phyloP scores from a whole-genome alignment of 2,329 filamentous ascomycete species.

The Pseudogymnoascus sp. region DNA sequence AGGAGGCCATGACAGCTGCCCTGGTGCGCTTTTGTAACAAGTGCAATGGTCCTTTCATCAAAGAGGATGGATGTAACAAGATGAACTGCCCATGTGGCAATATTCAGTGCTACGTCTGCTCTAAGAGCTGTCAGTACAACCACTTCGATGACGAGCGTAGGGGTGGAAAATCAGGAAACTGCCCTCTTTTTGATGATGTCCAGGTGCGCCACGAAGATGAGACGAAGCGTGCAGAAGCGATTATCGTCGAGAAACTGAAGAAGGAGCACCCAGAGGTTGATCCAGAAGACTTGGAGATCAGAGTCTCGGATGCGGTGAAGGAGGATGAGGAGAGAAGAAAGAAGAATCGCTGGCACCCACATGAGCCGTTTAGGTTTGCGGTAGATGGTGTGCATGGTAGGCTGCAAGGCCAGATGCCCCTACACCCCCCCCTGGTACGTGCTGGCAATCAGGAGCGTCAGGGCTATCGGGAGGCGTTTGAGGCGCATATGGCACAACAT shows the following conservation, averaged over 20 bases:
- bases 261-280: conserved; percentile 53
- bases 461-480: neutral
- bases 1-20: conserved; percentile 78
- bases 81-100: conserved; percentile 58
- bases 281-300: conserved; percentile 48
- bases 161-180: conserved; percentile 45
- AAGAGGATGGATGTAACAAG: conserved; percentile 74
- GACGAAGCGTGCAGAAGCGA: conserved; percentile 51
- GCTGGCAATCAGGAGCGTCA: neutral
- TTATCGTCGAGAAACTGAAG: conserved; percentile 45
- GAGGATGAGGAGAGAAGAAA: conserved; percentile 31
- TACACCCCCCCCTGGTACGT: too few species aligned
- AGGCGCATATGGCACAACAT: neutral
- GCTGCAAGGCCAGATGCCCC: too few species aligned
- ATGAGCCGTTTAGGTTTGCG: neutral
- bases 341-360: neutral
- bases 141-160: conserved; percentile 55
- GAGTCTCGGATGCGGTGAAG: conserved; percentile 45
- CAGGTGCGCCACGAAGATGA: conserved; percentile 55
- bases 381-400: neutral
- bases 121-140: conserved; percentile 53
- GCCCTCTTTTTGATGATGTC: conserved; percentile 56
- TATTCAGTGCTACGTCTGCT: conserved; percentile 63
- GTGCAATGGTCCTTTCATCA: conserved; percentile 59
- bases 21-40: conserved; percentile 68